A percentile compares a stretch with the other conserved stretches of the same genome.
Conservation (phyloP, 441 rosid genomes). For the Melastoma candidum region DNA sequence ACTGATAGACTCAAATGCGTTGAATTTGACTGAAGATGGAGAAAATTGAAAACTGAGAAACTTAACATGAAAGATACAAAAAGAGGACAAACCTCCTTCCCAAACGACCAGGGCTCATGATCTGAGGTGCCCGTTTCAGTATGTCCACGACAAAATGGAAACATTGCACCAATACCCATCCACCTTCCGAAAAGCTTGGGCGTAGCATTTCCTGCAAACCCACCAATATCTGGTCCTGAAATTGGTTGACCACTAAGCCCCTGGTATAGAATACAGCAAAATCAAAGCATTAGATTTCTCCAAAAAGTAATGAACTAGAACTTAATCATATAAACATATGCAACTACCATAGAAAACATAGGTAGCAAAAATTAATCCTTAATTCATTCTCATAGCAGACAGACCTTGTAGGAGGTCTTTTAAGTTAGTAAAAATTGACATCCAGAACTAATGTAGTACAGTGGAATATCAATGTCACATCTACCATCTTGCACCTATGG, state of each 20-base stretch:
- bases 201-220: constrained; percentile 86
- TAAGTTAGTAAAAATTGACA: too few species aligned
- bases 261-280: constrained; percentile 28
- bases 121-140: constrained; percentile 57
- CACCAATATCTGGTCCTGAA: constrained; percentile 99
- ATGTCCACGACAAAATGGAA: constrained; percentile 97
- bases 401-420: too few species aligned
- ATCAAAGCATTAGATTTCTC: too few species aligned
- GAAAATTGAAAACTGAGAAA: not conserved
- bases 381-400: too few species aligned
- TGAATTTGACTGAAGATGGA: not conserved
- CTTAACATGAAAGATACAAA: not conserved
- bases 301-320: too few species aligned
- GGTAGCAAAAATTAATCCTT: too few species aligned
- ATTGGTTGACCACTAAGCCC: constrained; percentile 96
- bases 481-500: too few species aligned
- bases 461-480: too few species aligned
- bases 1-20: too few species aligned
- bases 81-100: constrained; percentile 70
- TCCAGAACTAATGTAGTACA: too few species aligned
- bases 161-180: constrained; percentile 97
- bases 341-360: too few species aligned
- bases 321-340: too few species aligned
- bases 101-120: constrained; percentile 99
- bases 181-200: constrained; percentile 89